Evolutionary conservation across 345 rosid genomes (phyloP).

Genomic region (Gossypium sturtianum): DNA sequence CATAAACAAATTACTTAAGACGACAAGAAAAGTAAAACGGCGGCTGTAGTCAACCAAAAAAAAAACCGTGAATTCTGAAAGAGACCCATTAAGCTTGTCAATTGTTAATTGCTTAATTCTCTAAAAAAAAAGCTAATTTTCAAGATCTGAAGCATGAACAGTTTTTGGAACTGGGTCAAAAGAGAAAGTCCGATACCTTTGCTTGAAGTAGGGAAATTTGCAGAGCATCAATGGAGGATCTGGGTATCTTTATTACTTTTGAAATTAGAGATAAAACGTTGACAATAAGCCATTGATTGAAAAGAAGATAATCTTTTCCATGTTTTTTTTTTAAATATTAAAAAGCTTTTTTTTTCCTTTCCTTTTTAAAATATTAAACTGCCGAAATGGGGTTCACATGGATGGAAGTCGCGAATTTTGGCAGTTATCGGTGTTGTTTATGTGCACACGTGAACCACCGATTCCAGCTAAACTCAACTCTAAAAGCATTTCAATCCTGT

Average conservation of each 20-base stretch:
- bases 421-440: background rate
- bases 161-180: background rate
- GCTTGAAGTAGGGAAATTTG: background rate
- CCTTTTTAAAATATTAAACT: background rate
- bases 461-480: background rate
- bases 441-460: background rate
- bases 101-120: background rate
- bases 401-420: background rate
- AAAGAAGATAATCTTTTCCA: background rate
- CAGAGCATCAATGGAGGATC: constrained; percentile 3
- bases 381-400: background rate
- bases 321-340: background rate
- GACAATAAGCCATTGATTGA: background rate
- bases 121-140: background rate
- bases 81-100: background rate
- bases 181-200: background rate
- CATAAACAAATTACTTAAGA: background rate
- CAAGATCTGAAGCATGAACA: background rate
- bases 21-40: background rate
- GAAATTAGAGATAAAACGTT: background rate
- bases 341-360: background rate
- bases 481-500: background rate
- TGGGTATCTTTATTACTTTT: background rate
- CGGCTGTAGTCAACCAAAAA: background rate
- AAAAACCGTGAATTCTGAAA: background rate